Percentiles rank a stretch among this genome's conserved stretches.
Conservation (phyloP, 768 basidiomycete species). For the Rhizopogon vinicolor region DNA sequence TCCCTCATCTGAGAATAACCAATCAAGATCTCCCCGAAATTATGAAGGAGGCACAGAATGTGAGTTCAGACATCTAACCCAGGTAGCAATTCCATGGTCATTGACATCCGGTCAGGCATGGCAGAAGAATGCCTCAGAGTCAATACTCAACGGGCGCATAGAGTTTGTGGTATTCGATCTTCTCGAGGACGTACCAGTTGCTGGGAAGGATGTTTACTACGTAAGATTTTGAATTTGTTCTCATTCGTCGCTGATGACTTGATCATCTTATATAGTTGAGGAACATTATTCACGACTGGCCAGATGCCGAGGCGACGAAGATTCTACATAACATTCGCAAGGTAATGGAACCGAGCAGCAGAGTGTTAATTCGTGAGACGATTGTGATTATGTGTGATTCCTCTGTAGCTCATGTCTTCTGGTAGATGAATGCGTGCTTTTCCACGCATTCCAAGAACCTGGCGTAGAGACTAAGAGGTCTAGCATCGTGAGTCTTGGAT, state of each 20-base stretch:
- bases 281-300: slow-evolving; percentile 32
- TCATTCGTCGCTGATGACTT: not conserved
- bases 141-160: slow-evolving; percentile 11
- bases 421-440: slow-evolving; percentile 19
- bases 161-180: slow-evolving; percentile 16
- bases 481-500: not conserved
- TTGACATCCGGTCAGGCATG: slow-evolving; percentile 6
- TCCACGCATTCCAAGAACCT: slow-evolving; percentile 6
- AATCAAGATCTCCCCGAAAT: slow-evolving; percentile 27
- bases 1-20: slow-evolving; percentile 21
- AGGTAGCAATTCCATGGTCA: not conserved
- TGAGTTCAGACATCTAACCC: not conserved
- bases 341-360: slow-evolving; percentile 25
- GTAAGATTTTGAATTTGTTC: slow-evolving; percentile 3
- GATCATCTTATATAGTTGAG: slow-evolving; percentile 12
- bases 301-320: slow-evolving; percentile 24
- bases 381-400: not conserved
- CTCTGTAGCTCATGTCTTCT: not conserved
- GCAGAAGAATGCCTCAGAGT: slow-evolving; percentile 9
- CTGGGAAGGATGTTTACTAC: slow-evolving; percentile 20
- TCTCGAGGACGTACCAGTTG: slow-evolving; percentile 12
- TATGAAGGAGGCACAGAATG: slow-evolving; percentile 15
- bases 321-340: slow-evolving; percentile 26
- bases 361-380: slow-evolving; percentile 28
- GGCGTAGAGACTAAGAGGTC: not conserved